A percentile compares a stretch with the other conserved stretches of the same genome.
These are phyloP conservation scores for Hygrophorus russula DNA, from an alignment of 768 basidiomycete genomes.

Conservation along the genomic window DNA sequence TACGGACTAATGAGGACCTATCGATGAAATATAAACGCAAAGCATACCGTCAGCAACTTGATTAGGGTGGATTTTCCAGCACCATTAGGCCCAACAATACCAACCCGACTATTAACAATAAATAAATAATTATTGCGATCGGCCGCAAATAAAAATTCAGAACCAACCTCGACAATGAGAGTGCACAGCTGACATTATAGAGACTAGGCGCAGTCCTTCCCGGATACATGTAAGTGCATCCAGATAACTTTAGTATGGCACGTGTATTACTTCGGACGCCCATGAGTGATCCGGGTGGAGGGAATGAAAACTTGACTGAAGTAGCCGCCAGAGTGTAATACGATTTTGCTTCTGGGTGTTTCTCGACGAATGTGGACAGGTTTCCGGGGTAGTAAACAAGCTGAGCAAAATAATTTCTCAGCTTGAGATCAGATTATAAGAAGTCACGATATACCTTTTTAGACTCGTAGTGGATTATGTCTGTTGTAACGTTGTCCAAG, in stretches of 20 bases:
- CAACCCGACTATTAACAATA: conserved; percentile 56
- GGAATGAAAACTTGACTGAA: conserved; percentile 91
- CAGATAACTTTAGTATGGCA: conserved; percentile 85
- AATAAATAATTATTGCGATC: conserved; percentile 8
- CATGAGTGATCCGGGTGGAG: conserved; percentile 91
- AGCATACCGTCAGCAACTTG: conserved; percentile 76
- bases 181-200: conserved; percentile 79
- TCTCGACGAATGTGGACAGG: conserved; percentile 79
- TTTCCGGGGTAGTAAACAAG: conserved; percentile 93
- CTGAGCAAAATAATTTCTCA: conserved; percentile 23
- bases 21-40: conserved; percentile 1
- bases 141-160: conserved; percentile 10
- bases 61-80: conserved; percentile 95
- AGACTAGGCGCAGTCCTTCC: conserved; percentile 73
- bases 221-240: conserved; percentile 93
- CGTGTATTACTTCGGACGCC: conserved; percentile 94
- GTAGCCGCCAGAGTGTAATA: conserved; percentile 95
- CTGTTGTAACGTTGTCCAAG: conserved; percentile 89
- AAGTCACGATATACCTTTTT: conserved; percentile 55
- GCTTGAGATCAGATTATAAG: conserved; percentile 7
- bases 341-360: conserved; percentile 87
- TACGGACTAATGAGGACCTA: conserved; percentile 6
- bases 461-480: conserved; percentile 93
- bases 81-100: conserved; percentile 87
- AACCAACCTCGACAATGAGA: conserved; percentile 79